Percentiles rank a stretch among this genome's conserved stretches.
Evolutionary conservation across 805 yeast genomes (phyloP).

Genomic region (Candida ipomoeae): DNA sequence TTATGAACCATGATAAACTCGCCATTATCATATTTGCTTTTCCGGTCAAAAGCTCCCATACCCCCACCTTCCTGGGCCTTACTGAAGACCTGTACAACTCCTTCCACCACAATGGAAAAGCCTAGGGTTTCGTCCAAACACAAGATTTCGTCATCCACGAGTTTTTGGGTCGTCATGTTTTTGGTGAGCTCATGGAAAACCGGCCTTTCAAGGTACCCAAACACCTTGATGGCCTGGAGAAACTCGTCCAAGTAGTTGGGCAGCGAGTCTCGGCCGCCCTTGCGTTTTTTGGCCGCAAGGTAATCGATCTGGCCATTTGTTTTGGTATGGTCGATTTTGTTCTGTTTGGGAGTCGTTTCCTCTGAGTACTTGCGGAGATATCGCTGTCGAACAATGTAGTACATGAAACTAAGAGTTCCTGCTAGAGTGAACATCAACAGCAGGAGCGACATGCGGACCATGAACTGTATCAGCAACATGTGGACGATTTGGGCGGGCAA

Average conservation of each 20-base stretch:
- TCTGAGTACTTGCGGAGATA: constrained; percentile 60
- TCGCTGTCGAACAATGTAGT: constrained; percentile 55
- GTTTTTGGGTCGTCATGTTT: constrained; percentile 83
- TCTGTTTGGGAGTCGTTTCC: constrained; percentile 21
- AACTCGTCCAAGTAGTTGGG: constrained; percentile 84
- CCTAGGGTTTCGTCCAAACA: constrained; percentile 73
- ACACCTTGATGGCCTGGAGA: constrained; percentile 83
- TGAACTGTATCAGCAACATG: constrained; percentile 39
- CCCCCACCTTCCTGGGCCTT: constrained; percentile 32
- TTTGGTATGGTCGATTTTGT: constrained; percentile 38
- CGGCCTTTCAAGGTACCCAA: constrained; percentile 85
- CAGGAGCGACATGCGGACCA: constrained; percentile 49
- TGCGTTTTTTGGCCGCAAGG: constrained; percentile 35
- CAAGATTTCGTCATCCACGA: constrained; percentile 72
- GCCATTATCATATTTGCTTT: constrained; percentile 30
- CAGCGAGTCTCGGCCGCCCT: constrained; percentile 23
- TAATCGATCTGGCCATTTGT: constrained; percentile 41
- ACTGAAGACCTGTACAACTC: constrained; percentile 74
- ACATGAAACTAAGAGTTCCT: constrained; percentile 30
- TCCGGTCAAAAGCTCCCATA: constrained; percentile 14
- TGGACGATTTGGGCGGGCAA: constrained; percentile 21
- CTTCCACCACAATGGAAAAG: constrained; percentile 90
- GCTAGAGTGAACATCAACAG: constrained; percentile 36
- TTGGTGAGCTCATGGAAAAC: constrained; percentile 92
- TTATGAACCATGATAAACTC: constrained; percentile 50